Evolutionary conservation across 75 land plant species (phyloP), one percentile per base, ranked within the genome.

Genomic region (Cunninghamia lanceolata): DNA sequence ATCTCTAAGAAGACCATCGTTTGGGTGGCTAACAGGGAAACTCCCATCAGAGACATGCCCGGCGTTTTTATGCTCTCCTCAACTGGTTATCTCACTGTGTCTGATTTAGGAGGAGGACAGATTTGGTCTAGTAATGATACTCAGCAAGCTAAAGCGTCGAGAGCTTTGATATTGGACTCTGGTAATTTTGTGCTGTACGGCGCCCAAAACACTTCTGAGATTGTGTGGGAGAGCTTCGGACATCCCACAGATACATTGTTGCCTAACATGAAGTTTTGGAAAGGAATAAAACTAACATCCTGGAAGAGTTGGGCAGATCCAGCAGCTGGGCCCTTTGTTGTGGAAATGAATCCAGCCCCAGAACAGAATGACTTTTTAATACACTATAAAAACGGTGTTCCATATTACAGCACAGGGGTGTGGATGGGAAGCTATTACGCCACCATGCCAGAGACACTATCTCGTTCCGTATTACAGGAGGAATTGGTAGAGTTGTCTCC

Each of bases 51-150:
- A 53, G 38, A 50, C 42, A 21, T 74, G 1, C 21, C 74, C n/a
- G 42, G 80, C 38, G 89, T 28, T n/a, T 75, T 89, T 11, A 70
- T 42, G 21, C 19, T 92, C n/a, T 16, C 3, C 16, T 28, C 36
- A 1, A 43, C 86, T n/a, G 93, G 93, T 14, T 86, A 74, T 40
- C 74, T 92, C 0, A 85, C 59, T 9, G 38, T 91, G 16, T 50
- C 46, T 43, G 46, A 43, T 43, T 43, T 7, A 43, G 7, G 46
- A 43, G 46, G 46, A 43, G 7, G 7, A 43, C 46, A 43, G 46
- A 5, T 43, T 43, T 43, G 46, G 46, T 43, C 46, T 43, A 43
- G 8, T 43, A 43, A 43, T 43, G 5, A 43, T 43, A 6, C 46
- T 43, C 46, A 43, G 46, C 46, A 43, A 43, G 8, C 0, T 0